Evolutionary conservation across 106 monocot species (phyloP), one percentile per base, ranked within the genome.

Genomic region (Allium cepa): DNA sequence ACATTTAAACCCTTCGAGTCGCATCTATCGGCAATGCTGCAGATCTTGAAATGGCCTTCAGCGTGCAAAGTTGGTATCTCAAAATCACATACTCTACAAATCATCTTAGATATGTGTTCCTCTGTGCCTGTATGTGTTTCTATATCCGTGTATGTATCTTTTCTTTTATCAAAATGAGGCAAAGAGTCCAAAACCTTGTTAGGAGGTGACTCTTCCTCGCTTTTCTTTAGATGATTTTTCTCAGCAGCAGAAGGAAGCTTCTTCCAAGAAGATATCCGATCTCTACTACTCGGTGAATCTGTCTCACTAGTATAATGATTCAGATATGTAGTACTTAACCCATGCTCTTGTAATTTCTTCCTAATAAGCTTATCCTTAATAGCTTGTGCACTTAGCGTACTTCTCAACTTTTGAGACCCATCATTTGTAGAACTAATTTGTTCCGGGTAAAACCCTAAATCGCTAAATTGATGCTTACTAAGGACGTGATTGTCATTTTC

Each of bases 181-280:
- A 70, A 64, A 66, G 73, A 50, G 60, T 36, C 47, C 7, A 27
- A 48, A 4, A 36, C 50, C 70, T 61, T 79, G 9, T 64, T 71
- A 11, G 53, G 48, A 14, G 53, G 53, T 11, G 26, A 22, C 16
- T 27, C 63, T 9, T 1, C 53, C 4, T 53, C 73, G 28, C 68
- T 26, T 2, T 22, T 50, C 56, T 78, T 88, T 58, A 81, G 83
- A 70, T 76, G 77, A 61, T 72, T 83, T 64, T 83, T 99, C 77
- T 90, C 88, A 16, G 81, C 84, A 53, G 84, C 78, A 47, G 97
- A 88, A 8, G 97, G 99, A 16, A 99, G 79, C 61, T 90, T 93
- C 81, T 93, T 99, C 99, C 99, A 99, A 11, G 93, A 93, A 47
- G 99, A 90, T 14, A 99, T 93, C 69, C 90, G 77, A 46, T 79